Conservation (phyloP, 371 early-diverging fungal species). For the Lichtheimia corymbifera region DNA sequence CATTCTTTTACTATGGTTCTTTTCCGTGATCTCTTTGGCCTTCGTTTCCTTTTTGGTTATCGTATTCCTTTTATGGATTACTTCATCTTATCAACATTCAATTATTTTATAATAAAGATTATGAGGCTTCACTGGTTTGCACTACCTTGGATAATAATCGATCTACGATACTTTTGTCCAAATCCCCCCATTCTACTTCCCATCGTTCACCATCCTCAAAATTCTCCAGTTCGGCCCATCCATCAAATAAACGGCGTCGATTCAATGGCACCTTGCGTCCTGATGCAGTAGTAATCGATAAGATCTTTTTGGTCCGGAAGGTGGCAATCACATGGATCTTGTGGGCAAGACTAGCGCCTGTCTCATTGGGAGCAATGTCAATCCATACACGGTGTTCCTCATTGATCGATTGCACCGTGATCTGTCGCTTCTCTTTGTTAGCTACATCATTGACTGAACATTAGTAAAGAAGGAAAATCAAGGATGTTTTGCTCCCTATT, state of each 20-base stretch:
- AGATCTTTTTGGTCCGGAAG: slow-evolving; percentile 38
- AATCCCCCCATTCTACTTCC: slow-evolving; percentile 41
- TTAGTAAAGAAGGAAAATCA: neutral
- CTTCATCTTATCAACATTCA: too few species aligned
- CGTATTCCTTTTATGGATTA: too few species aligned
- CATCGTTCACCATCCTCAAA: slow-evolving; percentile 50
- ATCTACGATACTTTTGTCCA: slow-evolving; percentile 39
- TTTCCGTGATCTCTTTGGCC: too few species aligned
- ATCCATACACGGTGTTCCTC: slow-evolving; percentile 51
- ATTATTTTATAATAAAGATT: too few species aligned
- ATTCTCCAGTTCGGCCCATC: slow-evolving; percentile 37
- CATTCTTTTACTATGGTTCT: too few species aligned
- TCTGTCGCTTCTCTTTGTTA: slow-evolving; percentile 30
- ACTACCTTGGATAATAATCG: slow-evolving; percentile 35
- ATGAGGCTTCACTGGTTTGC: neutral
- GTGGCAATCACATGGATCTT: slow-evolving; percentile 52
- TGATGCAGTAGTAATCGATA: slow-evolving; percentile 41
- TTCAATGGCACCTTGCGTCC: slow-evolving; percentile 41
- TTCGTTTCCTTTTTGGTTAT: too few species aligned
- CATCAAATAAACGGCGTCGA: slow-evolving; percentile 34
- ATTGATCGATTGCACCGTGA: slow-evolving; percentile 49
- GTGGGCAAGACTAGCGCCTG: slow-evolving; percentile 43
- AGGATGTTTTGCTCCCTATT: neutral
- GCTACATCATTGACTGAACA: slow-evolving; percentile 3
- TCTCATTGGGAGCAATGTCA: slow-evolving; percentile 44